phyloP scores from a whole-genome alignment of 1,284 basidiomycete species.

The Trametes sp. region DNA sequence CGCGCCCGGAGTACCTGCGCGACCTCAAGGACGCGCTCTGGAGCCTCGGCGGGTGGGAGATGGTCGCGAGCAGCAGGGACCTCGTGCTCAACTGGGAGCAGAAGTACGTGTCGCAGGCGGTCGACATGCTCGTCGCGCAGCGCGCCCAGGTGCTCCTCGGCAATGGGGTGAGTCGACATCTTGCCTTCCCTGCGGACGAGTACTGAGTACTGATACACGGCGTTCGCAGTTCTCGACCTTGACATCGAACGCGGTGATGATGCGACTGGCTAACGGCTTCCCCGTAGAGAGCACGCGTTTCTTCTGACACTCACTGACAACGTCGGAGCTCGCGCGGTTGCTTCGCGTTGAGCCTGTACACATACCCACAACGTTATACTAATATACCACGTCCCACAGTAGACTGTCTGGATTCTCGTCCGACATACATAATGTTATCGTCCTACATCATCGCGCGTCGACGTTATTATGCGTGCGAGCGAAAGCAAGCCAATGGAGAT shows the following conservation, averaged over 20 bases:
- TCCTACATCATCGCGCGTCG: not conserved
- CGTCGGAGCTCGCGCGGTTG: not conserved
- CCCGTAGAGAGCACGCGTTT: conserved; percentile 33
- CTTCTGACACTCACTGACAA: conserved; percentile 20
- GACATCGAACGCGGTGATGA: conserved; percentile 61
- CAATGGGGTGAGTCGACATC: conserved; percentile 48
- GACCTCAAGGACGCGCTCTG: conserved; percentile 52
- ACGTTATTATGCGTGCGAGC: no score
- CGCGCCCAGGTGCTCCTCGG: conserved; percentile 53
- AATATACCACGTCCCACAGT: not conserved
- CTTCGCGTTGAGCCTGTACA: not conserved
- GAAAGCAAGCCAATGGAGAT: not conserved
- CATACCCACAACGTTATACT: not conserved
- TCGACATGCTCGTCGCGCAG: conserved; percentile 54
- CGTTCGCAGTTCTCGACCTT: conserved; percentile 62
- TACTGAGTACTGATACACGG: not conserved
- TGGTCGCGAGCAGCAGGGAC: conserved; percentile 45
- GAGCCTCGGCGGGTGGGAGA: conserved; percentile 33
- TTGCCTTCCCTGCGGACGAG: not conserved
- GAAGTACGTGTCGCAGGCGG: conserved; percentile 45
- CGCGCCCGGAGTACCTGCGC: conserved; percentile 43
- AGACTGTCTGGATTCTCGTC: no score
- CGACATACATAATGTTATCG: no score
- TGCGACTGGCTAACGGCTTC: conserved; percentile 53
- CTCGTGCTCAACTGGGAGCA: conserved; percentile 46